Conservation (phyloP, 2,329 filamentous ascomycete genomes). For the Fusarium verticillioides region DNA sequence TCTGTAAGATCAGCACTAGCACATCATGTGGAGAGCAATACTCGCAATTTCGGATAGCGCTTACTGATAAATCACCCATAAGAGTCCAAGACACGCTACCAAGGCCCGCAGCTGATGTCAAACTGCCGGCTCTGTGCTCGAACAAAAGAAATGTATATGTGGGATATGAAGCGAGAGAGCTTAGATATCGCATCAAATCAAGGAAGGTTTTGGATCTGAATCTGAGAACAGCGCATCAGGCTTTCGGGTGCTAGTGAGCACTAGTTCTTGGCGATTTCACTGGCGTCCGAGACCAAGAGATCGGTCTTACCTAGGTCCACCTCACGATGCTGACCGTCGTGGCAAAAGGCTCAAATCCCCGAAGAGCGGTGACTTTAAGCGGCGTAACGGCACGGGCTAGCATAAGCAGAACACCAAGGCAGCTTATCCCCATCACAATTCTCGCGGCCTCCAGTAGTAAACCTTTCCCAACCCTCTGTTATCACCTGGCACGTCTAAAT, state of each 20-base stretch:
- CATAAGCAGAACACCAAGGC: rapidly evolving
- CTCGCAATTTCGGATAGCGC: too few species aligned
- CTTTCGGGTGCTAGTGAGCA: neutral
- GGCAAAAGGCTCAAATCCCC: rapidly evolving
- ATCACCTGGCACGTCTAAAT: rapidly evolving
- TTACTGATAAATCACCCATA: rapidly evolving
- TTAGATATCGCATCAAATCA: too few species aligned
- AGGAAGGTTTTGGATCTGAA: rapidly evolving
- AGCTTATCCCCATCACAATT: too few species aligned
- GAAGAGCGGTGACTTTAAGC: neutral
- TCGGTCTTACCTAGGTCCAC: neutral
- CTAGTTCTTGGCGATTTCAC: neutral
- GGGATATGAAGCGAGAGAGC: too few species aligned
- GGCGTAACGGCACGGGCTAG: neutral
- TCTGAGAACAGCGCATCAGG: rapidly evolving
- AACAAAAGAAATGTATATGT: rapidly evolving
- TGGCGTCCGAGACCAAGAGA: neutral
- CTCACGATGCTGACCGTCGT: neutral
- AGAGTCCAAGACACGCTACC: rapidly evolving
- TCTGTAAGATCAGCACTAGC: neutral
- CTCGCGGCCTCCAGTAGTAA: neutral
- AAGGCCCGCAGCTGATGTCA: rapidly evolving
- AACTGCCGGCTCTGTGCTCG: rapidly evolving
- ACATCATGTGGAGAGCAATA: rapidly evolving
- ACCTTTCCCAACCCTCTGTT: too few species aligned